Evolutionary conservation across 371 early-diverging fungal genomes (phyloP).

Genomic region (Blakeslea trispora): DNA sequence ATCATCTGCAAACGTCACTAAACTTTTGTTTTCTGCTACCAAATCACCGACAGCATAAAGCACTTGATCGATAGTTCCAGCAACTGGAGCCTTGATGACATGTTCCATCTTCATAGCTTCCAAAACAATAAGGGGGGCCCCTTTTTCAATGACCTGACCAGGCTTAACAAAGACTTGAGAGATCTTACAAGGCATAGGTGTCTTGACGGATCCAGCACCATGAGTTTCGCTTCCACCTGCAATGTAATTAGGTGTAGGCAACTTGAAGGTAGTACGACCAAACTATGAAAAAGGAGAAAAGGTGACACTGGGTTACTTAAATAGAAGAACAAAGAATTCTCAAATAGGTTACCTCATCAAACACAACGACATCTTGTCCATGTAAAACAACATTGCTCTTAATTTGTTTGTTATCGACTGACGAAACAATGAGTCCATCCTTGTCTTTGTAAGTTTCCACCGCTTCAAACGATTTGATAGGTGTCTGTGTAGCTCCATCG

Average conservation of each 20-base stretch:
- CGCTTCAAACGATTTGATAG: constrained; percentile 28
- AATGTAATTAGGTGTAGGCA: constrained; percentile 64
- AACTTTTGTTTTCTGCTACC: constrained; percentile 83
- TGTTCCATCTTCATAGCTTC: constrained; percentile 99
- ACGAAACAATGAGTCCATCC: constrained; percentile 55
- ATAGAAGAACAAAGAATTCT: neutral
- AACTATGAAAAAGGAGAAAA: constrained; percentile 26
- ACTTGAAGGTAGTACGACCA: constrained; percentile 58
- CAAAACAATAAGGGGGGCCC: constrained; percentile 78
- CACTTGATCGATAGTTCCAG: constrained; percentile 76
- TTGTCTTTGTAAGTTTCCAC: constrained; percentile 35
- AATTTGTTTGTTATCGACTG: constrained; percentile 59
- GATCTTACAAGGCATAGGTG: constrained; percentile 98
- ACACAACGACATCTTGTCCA: constrained; percentile 65
- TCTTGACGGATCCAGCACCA: constrained; percentile 73
- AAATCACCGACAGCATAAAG: constrained; percentile 84
- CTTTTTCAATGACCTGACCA: constrained; percentile 86
- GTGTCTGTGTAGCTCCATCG: constrained; percentile 22
- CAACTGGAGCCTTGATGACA: constrained; percentile 82
- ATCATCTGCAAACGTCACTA: constrained; percentile 73
- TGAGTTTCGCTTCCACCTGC: constrained; percentile 46
- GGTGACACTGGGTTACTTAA: neutral
- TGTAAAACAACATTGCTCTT: constrained; percentile 63
- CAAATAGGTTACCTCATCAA: constrained; percentile 55
- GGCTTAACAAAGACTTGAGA: constrained; percentile 80